These are phyloP conservation scores for Solanum hybrid DNA, from an alignment of 305 asterid species.

Conservation along the genomic window DNA sequence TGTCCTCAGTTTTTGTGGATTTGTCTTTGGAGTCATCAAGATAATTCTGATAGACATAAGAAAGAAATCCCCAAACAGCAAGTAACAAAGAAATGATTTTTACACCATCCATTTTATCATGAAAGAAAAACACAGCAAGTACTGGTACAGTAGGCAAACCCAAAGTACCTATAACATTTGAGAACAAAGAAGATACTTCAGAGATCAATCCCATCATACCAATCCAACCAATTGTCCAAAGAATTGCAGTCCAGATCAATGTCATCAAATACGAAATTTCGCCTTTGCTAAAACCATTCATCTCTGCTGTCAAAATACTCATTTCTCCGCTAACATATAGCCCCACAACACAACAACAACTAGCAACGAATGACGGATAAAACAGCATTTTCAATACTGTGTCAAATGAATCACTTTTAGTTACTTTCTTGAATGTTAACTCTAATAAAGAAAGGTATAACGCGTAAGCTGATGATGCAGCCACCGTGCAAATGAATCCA, in stretches of 20 bases:
- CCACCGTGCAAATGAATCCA: conserved; percentile 19
- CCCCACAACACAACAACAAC: conserved; percentile 17
- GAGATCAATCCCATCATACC: conserved; percentile 26
- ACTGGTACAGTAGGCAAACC: conserved; percentile 21
- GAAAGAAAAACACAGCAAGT: conserved; percentile 26
- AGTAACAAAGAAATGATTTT: conserved; percentile 25
- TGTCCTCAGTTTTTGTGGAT: not conserved
- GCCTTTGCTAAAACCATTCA: conserved; percentile 9
- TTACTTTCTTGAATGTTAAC: conserved; percentile 17
- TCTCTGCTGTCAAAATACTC: conserved; percentile 11
- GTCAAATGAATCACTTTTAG: conserved; percentile 10
- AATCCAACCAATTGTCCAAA: conserved; percentile 17
- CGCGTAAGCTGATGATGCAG: conserved; percentile 23
- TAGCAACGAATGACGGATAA: conserved; percentile 15
- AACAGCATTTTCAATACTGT: conserved; percentile 14
- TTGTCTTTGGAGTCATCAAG: conserved; percentile 19
- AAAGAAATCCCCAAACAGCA: conserved; percentile 29
- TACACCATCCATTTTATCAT: conserved; percentile 29
- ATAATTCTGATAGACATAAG: conserved; percentile 22
- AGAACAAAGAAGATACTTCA: conserved; percentile 28
- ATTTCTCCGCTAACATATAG: conserved; percentile 26
- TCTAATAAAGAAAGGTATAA: conserved; percentile 15
- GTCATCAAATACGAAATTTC: conserved; percentile 20
- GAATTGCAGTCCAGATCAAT: conserved; percentile 17
- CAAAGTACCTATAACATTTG: conserved; percentile 22